Conservation (phyloP, 2,329 filamentous ascomycete genomes). For the Sclerotinia borealis region DNA sequence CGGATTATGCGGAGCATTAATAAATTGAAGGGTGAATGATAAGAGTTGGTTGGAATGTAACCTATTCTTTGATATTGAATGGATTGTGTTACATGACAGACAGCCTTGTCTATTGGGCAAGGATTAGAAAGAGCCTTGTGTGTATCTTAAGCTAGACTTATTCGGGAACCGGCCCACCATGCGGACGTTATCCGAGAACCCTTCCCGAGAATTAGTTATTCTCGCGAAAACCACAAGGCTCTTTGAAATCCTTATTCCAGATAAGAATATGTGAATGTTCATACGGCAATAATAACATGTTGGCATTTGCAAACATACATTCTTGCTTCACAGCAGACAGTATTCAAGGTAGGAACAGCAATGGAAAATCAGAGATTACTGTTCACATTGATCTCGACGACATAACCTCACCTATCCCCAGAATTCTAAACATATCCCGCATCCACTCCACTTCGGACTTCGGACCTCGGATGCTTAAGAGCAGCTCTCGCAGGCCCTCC, state of each 20-base stretch:
- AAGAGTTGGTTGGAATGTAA: neutral
- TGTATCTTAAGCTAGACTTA: neutral
- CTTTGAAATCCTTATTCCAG: neutral
- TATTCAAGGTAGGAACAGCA: neutral
- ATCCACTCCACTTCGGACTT: neutral
- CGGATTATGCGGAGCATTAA: constrained; percentile 45
- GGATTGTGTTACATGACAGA: neutral
- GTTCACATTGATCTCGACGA: neutral
- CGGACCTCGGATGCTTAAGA: no score
- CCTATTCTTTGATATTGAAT: neutral
- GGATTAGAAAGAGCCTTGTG: constrained; percentile 1
- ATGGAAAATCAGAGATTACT: neutral
- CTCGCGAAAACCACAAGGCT: no score
- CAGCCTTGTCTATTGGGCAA: neutral
- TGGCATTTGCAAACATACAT: neutral
- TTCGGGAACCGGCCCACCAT: neutral
- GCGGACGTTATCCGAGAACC: neutral
- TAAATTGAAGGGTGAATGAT: neutral
- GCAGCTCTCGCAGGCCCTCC: no score
- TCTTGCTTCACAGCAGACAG: neutral
- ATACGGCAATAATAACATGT: neutral
- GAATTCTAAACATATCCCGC: neutral
- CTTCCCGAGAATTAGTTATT: no score
- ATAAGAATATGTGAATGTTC: neutral
- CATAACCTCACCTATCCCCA: neutral